Evolutionary conservation across 306 rosid species (phyloP).

Genomic region (Prinsepia uniflora): DNA sequence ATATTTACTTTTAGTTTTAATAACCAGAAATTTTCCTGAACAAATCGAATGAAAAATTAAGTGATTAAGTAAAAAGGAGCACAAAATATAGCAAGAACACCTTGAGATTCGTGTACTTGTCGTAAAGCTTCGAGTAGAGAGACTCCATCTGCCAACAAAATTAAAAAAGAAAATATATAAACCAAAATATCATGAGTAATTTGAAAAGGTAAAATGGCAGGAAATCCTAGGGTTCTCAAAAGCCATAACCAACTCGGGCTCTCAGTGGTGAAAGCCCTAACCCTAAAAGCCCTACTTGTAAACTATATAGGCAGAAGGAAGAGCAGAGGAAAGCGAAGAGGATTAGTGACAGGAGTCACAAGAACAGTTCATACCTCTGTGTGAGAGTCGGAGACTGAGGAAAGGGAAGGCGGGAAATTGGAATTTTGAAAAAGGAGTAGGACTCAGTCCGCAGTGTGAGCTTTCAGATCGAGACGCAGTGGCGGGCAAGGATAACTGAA

Average conservation of each 20-base stretch:
- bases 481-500: neutral
- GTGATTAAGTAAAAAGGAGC: neutral
- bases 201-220: neutral
- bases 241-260: neutral
- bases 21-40: neutral
- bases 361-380: neutral
- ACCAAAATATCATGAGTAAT: neutral
- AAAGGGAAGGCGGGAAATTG: neutral
- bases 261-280: neutral
- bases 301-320: neutral
- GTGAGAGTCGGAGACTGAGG: neutral
- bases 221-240: conserved; percentile 2
- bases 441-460: neutral
- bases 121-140: conserved; percentile 76
- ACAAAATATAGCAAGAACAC: conserved; percentile 25
- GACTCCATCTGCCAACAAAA: conserved; percentile 49
- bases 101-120: conserved; percentile 70
- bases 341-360: neutral
- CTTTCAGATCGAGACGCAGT: neutral
- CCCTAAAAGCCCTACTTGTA: neutral
- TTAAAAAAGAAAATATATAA: neutral
- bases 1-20: neutral
- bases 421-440: neutral
- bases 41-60: neutral
- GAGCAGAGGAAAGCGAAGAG: neutral